Base-by-base conservation (phyloP, 2,329 filamentous ascomycete genomes). In the Aspergillus brunneoviolaceus region DNA sequence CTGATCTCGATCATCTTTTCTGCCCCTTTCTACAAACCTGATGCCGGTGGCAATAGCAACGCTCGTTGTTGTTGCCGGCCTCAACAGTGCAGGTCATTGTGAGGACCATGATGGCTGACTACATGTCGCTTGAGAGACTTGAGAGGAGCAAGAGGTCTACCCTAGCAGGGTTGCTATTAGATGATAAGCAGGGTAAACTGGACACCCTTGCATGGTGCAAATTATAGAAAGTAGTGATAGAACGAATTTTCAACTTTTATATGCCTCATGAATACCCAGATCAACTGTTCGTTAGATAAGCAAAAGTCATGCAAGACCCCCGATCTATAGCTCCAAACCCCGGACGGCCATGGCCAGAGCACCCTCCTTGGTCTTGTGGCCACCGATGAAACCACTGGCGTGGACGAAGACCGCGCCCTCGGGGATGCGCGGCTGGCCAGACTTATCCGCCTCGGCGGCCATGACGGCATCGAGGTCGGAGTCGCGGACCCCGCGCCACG, bases 301-400 rank as follows among this genome's bases (percentile, higher is more conserved):
- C 16, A 45, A 9, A 45, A 9, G 39, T 19, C 5, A 45, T 45
- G 39, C 39, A 45, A 45, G n/a, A n/a, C n/a, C 0, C 4, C 4
- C 33, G 11, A 35, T 35, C 33, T 57, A 70, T 58, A 66, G 59
- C 27, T 71, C 74, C 61, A 80, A 63, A 52, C 76, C 74, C 59
- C 74, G 71, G 48, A 72, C 67, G 55, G 93, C 92, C 92, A 98
- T 96, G 60, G 87, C 86, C 74, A 91, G 84, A 27, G 87, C 93
- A 31, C 95, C 95, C 63, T 96, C 91, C 70, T 90, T 95, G 0
- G 90, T 96, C 82, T 90, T 89, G 78, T 97, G 96, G 2, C 95
- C 95, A 19, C 95, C 95, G 72, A 98, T 98, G 79, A 99, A 99
- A 29, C 95, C 95, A 56, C 89, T 89, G 3, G 93, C 93, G 74